Base-by-base conservation (phyloP, 768 basidiomycete genomes). In the Pleurotus giganteus region DNA sequence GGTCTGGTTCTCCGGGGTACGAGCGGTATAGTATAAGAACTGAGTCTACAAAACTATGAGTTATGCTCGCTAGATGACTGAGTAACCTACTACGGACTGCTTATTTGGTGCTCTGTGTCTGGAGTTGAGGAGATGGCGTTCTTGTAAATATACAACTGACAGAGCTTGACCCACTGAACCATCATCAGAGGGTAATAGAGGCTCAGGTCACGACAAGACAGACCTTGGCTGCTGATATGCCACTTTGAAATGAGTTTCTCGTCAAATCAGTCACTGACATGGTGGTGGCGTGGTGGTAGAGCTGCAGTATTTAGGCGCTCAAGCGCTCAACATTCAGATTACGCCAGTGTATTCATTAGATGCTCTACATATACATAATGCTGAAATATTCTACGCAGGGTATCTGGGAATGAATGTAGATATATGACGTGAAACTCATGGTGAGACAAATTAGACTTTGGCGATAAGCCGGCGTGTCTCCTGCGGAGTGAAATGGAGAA, bases 401-500 rank as follows among this genome's bases (percentile, higher is more conserved):
- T n/a, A n/a, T n/a, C n/a, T n/a, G n/a, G n/a, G n/a, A n/a, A n/a
- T n/a, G n/a, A n/a, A n/a, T n/a, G n/a, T n/a, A n/a, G n/a, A n/a
- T n/a, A n/a, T n/a, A n/a, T n/a, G n/a, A n/a, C n/a, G n/a, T n/a
- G n/a, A n/a, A n/a, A n/a, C n/a, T n/a, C 32, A 34, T 7, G 8
- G 15, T 34, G 8, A 34, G 32, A 8, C 47, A 39, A 51, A 32
- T 67, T 71, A 88, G 28, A 94, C 88, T 75, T 95, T 97, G 7
- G 95, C 86, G 55, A 94, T 82, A 34, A 98, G 75, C 42, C 95
- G 76, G 26, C 96, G 79, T 3, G 92, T 91, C 69, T 98, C 96
- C 63, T 95, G 91, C 1, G 96, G 96, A 1, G 96, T 98, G 63
- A 99, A 98, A 36, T 84, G 89, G 34, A 98, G 70, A 46, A 98